Conservation (phyloP, 2,329 filamentous ascomycete genomes). For the Thermothelomyces thermophilus region DNA sequence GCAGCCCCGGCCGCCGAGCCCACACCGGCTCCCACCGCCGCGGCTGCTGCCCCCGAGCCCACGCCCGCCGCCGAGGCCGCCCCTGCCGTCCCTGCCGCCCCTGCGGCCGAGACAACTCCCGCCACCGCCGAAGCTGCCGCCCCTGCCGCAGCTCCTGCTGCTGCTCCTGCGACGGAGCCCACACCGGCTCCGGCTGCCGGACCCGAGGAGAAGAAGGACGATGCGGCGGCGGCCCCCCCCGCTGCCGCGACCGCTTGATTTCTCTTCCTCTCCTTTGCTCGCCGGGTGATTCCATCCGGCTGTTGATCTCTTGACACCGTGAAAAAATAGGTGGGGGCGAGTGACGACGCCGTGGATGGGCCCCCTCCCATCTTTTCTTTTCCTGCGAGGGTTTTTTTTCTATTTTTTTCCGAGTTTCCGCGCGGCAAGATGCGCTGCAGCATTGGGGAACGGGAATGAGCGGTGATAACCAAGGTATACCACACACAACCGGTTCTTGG, state of each 20-base stretch:
- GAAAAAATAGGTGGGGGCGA: too few species aligned
- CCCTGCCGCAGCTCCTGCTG: constrained; percentile 4
- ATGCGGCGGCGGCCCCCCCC: neutral
- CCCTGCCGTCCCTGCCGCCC: too few species aligned
- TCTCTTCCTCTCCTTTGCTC: neutral
- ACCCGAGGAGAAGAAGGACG: constrained; percentile 25
- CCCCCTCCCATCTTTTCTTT: neutral
- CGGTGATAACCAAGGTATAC: too few species aligned
- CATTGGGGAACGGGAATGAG: too few species aligned
- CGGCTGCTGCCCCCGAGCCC: constrained; percentile 11
- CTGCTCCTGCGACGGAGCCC: constrained; percentile 12
- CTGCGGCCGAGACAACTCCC: neutral
- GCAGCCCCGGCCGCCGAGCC: constrained; percentile 22
- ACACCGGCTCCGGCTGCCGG: constrained; percentile 5
- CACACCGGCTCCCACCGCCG: constrained; percentile 19
- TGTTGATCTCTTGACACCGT: too few species aligned
- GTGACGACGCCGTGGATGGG: neutral
- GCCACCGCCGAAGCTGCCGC: constrained; percentile 13
- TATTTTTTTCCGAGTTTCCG: too few species aligned
- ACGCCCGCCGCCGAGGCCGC: constrained; percentile 10
- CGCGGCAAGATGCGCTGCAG: too few species aligned
- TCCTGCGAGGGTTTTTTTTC: neutral
- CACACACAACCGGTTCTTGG: too few species aligned
- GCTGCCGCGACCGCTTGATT: constrained; percentile 9
- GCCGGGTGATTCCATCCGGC: neutral